Evolutionary conservation across 2,329 filamentous ascomycete genomes (phyloP), one percentile per base, ranked within the genome.

Genomic region (Helotiales sp.): DNA sequence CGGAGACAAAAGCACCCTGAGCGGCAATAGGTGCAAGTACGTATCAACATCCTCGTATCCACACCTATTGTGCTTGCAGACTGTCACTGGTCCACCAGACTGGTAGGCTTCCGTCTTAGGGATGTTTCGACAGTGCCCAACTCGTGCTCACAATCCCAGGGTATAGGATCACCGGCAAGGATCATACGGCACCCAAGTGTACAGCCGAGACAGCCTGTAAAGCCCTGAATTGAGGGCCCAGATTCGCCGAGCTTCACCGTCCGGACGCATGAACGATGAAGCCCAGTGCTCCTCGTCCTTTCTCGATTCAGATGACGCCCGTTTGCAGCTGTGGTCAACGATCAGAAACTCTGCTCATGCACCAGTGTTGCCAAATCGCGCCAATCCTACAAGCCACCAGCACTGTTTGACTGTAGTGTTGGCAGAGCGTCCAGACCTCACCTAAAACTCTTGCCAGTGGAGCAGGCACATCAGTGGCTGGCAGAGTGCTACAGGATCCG

Each of bases 401-500:
- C 5, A 44, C 10, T n/a, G 40, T 44, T 44, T 24, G 4, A 44
- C 40, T n/a, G n/a, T n/a, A 25, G 19, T 25, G 24, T 42, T 40
- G 15, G 33, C 34, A 33, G 30, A 10, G 31, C 46, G 36, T 52
- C 44, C 34, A 54, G 51, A 31, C 38, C 31, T 40, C 36, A 25
- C 2, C 3, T n/a, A n/a, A 25, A 22, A 27, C n/a, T 27, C 17
- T 15, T 52, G 22, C 13, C 25, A 34, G 54, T 56, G 42, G 55
- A 58, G 36, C 46, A 24, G 42, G 34, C 25, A 51, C 59, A 57
- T 59, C 59, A 53, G 59, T 54, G 59, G 59, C 53, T 54, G 52
- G 10, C 5, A 10, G 15, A 9, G 15, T 42, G 15, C 15, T 31
- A 22, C 33, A 5, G 30, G n/a, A 34, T 19, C 34, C 19, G 19